Conservation (phyloP, 495 filamentous ascomycete species). For the Ascodesmis nigricans region DNA sequence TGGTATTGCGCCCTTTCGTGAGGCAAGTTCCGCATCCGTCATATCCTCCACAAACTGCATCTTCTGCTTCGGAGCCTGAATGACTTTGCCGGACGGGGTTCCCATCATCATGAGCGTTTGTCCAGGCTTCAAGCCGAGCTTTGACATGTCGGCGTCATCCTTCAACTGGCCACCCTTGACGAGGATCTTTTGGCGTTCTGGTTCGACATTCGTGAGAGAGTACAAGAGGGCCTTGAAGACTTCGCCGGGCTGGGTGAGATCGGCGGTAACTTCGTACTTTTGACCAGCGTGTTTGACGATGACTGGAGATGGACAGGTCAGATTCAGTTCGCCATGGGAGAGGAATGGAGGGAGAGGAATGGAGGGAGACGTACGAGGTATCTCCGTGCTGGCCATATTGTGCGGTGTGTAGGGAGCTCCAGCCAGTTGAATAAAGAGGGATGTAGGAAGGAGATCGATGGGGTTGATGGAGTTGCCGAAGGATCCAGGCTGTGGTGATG, state of each 20-base stretch:
- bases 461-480: too few species aligned
- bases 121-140: conserved; percentile 60
- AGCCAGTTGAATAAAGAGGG: too few species aligned
- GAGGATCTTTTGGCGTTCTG: conserved; percentile 84
- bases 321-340: background rate
- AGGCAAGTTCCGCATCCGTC: conserved; percentile 82
- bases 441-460: too few species aligned
- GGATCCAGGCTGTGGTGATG: too few species aligned
- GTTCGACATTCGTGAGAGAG: conserved; percentile 86
- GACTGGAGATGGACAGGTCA: conserved; percentile 37
- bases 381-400: conserved; percentile 5
- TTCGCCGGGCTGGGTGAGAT: conserved; percentile 64
- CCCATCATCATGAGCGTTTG: conserved; percentile 96
- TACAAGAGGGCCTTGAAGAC: conserved; percentile 88
- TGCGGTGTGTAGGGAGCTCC: too few species aligned
- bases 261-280: conserved; percentile 79
- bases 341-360: background rate
- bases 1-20: conserved; percentile 58
- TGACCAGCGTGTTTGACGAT: conserved; percentile 89
- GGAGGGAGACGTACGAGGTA: conserved; percentile 2
- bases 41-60: conserved; percentile 90
- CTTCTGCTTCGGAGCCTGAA: conserved; percentile 57
- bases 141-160: conserved; percentile 74
- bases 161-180: conserved; percentile 88
- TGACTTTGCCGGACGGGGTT: conserved; percentile 39